Base-by-base conservation (phyloP, 2,329 filamentous ascomycete genomes). In the Fusarium siculi region DNA sequence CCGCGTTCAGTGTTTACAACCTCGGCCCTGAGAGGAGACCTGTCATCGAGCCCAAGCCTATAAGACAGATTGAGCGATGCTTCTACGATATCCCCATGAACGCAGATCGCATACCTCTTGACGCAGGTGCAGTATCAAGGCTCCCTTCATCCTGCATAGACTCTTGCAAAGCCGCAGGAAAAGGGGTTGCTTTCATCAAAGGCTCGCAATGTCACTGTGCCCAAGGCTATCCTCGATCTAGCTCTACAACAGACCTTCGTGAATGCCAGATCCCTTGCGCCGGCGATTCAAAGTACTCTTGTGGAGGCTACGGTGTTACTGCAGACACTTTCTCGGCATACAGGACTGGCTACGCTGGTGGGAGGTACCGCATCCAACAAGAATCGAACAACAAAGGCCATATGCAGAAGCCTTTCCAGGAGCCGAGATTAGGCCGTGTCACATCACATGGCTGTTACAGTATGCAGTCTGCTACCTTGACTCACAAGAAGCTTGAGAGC, bases 401-500 rank as follows among this genome's bases (percentile, higher is more conserved):
- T 34, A 4, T 15, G 9, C 52, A 44, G 19, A 58, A 9, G 19
- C 46, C 49, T 28, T 39, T 16, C 9, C 7, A 11, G 9, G 19
- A 16, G 2, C 46, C 55, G 0, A 10, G 30, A 3, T 14, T 15
- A 14, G 12, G 23, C 7, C 2, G 12, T 9, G 12, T 7, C 2
- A 58, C 63, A 9, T 60, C 42, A 3, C 64, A 65, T 23, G 64
- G 68, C 15, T 72, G 69, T 58, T 72, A 53, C 23, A 58, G 10
- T 3, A 10, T 30, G 5, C 16, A 15, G 1, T 50, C 68, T 14
- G 10, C 32, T 4, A 44, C 36, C 7, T 14, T 34, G 34, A 23
- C 5, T 10, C 28, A 15, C 21, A 36, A 34, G 19, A 19, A 9
- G 8, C 15, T 30, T 7, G 36, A 18, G 7, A 12, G 21, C 18